Percentiles rank a stretch among this genome's conserved stretches.
phyloP scores from a whole-genome alignment of 331 rosid genomes.

The Prunus yedoensis region DNA sequence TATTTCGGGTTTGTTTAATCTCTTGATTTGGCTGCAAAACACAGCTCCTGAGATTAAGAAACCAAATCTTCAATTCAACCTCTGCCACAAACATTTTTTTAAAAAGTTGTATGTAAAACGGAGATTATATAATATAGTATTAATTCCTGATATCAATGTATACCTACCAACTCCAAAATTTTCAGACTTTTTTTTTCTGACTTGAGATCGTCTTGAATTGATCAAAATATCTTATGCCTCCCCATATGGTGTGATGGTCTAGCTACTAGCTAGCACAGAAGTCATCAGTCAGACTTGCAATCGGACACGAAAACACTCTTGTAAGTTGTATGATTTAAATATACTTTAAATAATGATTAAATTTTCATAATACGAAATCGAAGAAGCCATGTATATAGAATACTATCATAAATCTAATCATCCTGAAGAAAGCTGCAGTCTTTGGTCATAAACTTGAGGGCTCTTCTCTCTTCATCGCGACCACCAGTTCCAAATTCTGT shows the following conservation, averaged over 20 bases:
- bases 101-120: neutral
- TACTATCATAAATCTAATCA: no score
- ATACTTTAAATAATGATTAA: neutral
- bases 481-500: neutral
- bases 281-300: neutral
- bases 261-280: no score
- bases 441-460: constrained; percentile 5
- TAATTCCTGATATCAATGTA: neutral
- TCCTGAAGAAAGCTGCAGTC: neutral
- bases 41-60: neutral
- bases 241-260: neutral
- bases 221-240: neutral
- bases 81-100: neutral
- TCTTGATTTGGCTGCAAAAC: neutral
- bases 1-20: neutral
- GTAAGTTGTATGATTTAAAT: no score
- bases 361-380: neutral
- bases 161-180: neutral
- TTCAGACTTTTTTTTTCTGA: neutral
- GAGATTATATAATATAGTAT: neutral
- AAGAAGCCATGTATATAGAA: no score
- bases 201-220: neutral
- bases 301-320: neutral
- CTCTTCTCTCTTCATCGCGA: neutral
- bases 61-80: neutral